Base-by-base conservation (phyloP, 164 flowering plant species). In the Buxus sempervirens region DNA sequence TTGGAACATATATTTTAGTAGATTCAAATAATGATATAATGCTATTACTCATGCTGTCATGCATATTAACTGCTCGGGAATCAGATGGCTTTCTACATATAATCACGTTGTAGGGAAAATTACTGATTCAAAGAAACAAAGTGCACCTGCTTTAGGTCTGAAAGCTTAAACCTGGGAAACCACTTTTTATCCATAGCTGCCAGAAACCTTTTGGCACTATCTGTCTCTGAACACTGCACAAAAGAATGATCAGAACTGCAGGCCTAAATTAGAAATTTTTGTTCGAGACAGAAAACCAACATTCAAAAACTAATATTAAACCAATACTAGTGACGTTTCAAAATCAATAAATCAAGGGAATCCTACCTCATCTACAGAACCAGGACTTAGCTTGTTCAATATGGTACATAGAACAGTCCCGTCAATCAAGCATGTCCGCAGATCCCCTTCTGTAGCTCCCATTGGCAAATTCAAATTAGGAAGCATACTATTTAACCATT, bases 361-460 rank as follows among this genome's bases (percentile, higher is more conserved):
- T 72, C 63, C 55, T 65, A 88, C 94, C 91, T 84, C 79, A 48
- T 74, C 69, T 25, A 80, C 28, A 21, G 77, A 82, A 62, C 81
- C 87, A 62, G 86, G 91, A 72, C 74, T 73, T 59, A 90, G 73
- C 76, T 69, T 82, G 72, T 82, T 79, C 80, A 92, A 70, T 32
- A 92, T 57, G 68, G 72, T 67, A 68, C 85, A 82, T 32, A 92
- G 75, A 69, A 83, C 79, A 67, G 77, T 68, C 28, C 96, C 98
- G 75, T 92, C 91, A 22, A 71, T 59, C 77, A 92, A 83, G 72
- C 77, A 76, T 21, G 75, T 74, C 65, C 94, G 80, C 58, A 90
- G 53, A 53, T 90, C 93, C 77, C 88, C 91, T 66, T 83, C 89
- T 12, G 98, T 85, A 75, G 88, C 83, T 53, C 82, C 86, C 58